A percentile compares a stretch with the other conserved stretches of the same genome.
phyloP scores from a whole-genome alignment of 768 basidiomycete species.

The Psilocybe sp. region DNA sequence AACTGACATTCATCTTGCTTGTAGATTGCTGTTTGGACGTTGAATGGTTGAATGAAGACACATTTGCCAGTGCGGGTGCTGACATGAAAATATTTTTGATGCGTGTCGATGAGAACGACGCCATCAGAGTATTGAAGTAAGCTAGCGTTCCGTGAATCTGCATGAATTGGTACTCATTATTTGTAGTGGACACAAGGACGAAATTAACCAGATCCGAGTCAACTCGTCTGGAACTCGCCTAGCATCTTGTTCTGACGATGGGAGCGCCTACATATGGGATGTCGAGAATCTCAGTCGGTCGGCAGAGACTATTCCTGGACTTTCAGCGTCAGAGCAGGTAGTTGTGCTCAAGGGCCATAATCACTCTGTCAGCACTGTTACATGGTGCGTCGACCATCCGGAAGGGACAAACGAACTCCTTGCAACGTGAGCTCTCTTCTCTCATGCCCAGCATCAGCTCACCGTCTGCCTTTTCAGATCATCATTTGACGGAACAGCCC shows the following conservation, averaged over 20 bases:
- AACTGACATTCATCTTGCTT: neutral
- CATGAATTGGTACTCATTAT: constrained; percentile 5
- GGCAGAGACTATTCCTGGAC: constrained; percentile 39
- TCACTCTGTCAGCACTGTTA: constrained; percentile 60
- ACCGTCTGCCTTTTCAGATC: constrained; percentile 39
- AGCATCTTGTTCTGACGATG: constrained; percentile 82
- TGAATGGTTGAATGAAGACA: constrained; percentile 72
- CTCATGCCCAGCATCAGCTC: neutral
- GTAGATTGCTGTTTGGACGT: constrained; percentile 78
- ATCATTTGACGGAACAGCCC: constrained; percentile 78
- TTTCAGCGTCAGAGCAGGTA: constrained; percentile 32
- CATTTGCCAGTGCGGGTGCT: constrained; percentile 73
- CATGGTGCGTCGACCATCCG: constrained; percentile 62
- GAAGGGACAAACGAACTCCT: constrained; percentile 55
- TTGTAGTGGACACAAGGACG: constrained; percentile 66
- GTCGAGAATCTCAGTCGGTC: constrained; percentile 43
- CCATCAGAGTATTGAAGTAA: constrained; percentile 63
- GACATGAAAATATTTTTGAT: constrained; percentile 64
- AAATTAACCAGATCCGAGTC: constrained; percentile 76
- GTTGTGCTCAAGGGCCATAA: constrained; percentile 61
- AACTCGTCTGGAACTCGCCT: constrained; percentile 64
- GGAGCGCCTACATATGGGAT: constrained; percentile 75
- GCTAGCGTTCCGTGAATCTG: constrained; percentile 20
- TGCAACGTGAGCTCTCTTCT: constrained; percentile 56
- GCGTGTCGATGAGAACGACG: constrained; percentile 47